phyloP scores from a whole-genome alignment of 2,329 filamentous ascomycete genomes.

The Microcera coccophila region DNA sequence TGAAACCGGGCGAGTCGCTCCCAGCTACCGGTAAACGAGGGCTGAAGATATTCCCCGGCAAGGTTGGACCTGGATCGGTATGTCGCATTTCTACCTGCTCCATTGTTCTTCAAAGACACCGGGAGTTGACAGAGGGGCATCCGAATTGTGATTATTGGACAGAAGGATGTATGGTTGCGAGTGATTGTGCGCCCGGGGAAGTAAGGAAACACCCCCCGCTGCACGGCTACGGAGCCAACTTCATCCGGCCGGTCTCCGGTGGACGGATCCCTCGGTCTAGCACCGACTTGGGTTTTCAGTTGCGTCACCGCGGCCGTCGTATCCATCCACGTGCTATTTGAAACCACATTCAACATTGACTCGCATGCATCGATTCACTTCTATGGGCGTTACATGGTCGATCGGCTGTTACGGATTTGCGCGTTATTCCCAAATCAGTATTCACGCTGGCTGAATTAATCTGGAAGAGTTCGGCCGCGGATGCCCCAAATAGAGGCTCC shows the following conservation, averaged over 20 bases:
- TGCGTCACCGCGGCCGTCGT: background rate
- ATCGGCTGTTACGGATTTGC: background rate
- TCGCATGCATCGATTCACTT: background rate
- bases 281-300: background rate
- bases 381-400: background rate
- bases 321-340: background rate
- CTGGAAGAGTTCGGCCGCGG: slow-evolving; percentile 44
- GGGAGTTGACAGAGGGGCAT: background rate
- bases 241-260: too few relatives aligned
- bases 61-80: too few relatives aligned
- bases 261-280: background rate
- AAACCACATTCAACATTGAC: background rate
- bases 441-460: slow-evolving; percentile 48
- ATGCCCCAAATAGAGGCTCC: slow-evolving; percentile 32
- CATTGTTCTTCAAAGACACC: too few relatives aligned
- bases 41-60: background rate
- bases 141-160: background rate
- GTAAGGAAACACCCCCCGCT: background rate
- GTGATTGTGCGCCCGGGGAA: background rate
- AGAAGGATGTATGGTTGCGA: background rate
- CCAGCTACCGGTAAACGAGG: background rate
- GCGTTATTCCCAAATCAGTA: background rate
- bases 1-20: slow-evolving; percentile 1
- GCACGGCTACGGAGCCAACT: too few relatives aligned
- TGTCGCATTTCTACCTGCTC: too few relatives aligned